A percentile compares a stretch with the other conserved stretches of the same genome.
Conservation (phyloP, 1,284 basidiomycete genomes). For the Cutaneotrichosporon cyanovorans region DNA sequence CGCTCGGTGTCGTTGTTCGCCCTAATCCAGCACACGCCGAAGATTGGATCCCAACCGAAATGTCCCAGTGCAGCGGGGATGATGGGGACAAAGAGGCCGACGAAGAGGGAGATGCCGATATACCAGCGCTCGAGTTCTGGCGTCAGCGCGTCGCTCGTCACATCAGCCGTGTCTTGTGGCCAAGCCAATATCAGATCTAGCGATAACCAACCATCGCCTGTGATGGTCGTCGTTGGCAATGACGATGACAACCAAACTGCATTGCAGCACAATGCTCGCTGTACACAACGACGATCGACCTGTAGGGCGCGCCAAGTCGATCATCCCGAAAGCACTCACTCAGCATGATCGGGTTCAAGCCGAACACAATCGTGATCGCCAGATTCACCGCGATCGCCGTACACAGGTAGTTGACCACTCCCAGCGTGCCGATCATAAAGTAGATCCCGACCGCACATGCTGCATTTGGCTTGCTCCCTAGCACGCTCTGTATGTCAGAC, state of each 20-base stretch:
- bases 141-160: too few species aligned
- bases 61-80: slow-evolving; percentile 20
- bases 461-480: slow-evolving; percentile 2
- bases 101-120: slow-evolving; percentile 13
- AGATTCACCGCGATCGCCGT: slow-evolving; percentile 37
- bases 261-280: too few species aligned
- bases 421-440: slow-evolving; percentile 25
- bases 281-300: too few species aligned
- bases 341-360: slow-evolving; percentile 25
- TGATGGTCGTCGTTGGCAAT: too few species aligned
- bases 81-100: slow-evolving; percentile 19
- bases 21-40: slow-evolving; percentile 16
- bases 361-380: slow-evolving; percentile 29
- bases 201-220: too few species aligned
- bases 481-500: slow-evolving; percentile 2
- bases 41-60: slow-evolving; percentile 19
- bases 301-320: too few species aligned
- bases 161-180: too few species aligned
- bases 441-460: slow-evolving; percentile 25
- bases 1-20: slow-evolving; percentile 7
- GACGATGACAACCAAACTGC: too few species aligned
- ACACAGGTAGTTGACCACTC: slow-evolving; percentile 32
- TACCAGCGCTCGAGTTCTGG: slow-evolving; percentile 18
- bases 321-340: slow-evolving; percentile 4
- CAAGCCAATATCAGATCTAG: too few species aligned